Conservation (phyloP, 768 basidiomycete species). For the Mycena galopus region DNA sequence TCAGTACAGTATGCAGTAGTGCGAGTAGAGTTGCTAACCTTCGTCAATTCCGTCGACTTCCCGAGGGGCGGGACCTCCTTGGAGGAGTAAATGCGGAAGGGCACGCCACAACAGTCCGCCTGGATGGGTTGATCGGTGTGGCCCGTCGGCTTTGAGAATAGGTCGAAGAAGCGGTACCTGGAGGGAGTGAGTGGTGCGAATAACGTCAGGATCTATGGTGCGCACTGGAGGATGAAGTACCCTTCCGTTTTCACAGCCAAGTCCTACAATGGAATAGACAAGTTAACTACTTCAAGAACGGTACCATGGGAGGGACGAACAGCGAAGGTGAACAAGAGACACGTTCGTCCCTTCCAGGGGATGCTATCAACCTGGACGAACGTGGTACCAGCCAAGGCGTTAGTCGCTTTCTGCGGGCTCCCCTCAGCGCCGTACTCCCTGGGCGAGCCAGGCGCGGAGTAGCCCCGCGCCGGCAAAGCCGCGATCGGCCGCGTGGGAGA, state of each 20-base stretch:
- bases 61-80: conserved; percentile 61
- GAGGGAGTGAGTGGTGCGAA: background rate
- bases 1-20: background rate
- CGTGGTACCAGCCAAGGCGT: conserved; percentile 69
- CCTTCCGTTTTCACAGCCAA: conserved; percentile 80
- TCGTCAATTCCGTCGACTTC: conserved; percentile 59
- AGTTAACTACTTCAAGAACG: background rate
- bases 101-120: conserved; percentile 56
- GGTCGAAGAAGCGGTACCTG: conserved; percentile 56
- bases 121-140: conserved; percentile 48
- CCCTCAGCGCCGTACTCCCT: conserved; percentile 59
- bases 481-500: background rate
- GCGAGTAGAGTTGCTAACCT: conserved; percentile 43
- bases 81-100: conserved; percentile 59
- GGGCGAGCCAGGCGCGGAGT: conserved; percentile 33
- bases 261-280: conserved; percentile 57
- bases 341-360: conserved; percentile 69
- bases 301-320: conserved; percentile 50
- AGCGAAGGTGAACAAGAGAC: conserved; percentile 74
- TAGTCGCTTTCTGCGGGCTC: conserved; percentile 59
- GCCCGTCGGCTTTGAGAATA: conserved; percentile 45
- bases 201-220: background rate
- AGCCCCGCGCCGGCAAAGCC: background rate
- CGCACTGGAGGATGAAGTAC: conserved; percentile 63
- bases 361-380: conserved; percentile 69